Evolutionary conservation across 2,329 filamentous ascomycete genomes (phyloP).

Genomic region (Scedosporium aurantiacum): DNA sequence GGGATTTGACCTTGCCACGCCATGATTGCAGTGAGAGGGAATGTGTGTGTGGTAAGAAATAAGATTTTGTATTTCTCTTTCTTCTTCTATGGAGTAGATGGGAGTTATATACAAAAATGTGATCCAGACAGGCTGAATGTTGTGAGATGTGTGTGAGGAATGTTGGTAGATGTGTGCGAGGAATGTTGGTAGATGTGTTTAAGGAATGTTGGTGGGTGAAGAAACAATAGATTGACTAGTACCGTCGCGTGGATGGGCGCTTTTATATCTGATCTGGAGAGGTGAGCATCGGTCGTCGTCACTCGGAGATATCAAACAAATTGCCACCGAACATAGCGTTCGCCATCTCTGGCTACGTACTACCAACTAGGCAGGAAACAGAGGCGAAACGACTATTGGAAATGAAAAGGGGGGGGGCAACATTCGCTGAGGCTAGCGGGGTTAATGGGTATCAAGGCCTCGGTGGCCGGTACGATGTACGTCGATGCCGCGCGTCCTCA

Average conservation of each 20-base stretch:
- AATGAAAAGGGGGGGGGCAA: neutral
- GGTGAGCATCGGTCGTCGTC: neutral
- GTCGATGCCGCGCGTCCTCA: neutral
- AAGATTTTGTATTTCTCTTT: neutral
- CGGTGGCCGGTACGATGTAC: constrained; percentile 1
- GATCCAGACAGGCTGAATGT: neutral
- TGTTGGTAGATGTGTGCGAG: neutral
- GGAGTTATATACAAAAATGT: neutral
- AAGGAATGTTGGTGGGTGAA: neutral
- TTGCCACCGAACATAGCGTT: neutral
- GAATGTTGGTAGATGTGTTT: neutral
- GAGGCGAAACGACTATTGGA: neutral
- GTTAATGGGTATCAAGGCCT: neutral
- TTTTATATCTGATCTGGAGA: neutral
- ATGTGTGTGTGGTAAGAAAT: neutral
- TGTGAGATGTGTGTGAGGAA: neutral
- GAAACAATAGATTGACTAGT: neutral
- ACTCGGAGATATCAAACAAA: neutral
- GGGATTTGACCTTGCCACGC: neutral
- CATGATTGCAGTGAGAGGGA: neutral
- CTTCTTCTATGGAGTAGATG: neutral
- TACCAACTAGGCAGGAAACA: neutral
- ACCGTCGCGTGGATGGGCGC: neutral
- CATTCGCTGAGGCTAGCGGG: neutral
- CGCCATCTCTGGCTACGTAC: neutral